Evolutionary conservation across 2,329 filamentous ascomycete genomes (phyloP).

Genomic region (Thermochaetoides dissita): DNA sequence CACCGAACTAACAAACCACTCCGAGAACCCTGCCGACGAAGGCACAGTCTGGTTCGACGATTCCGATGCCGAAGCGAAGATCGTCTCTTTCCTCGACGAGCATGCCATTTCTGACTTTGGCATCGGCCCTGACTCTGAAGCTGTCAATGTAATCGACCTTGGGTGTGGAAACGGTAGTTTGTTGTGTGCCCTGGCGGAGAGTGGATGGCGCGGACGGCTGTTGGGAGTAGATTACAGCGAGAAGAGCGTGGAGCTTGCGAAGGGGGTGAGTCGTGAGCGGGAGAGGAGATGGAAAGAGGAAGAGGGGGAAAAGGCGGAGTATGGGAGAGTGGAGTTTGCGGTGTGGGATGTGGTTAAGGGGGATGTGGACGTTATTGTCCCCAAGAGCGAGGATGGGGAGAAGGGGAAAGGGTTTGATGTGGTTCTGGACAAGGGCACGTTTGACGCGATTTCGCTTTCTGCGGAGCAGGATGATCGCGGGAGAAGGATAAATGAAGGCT

Average conservation of each 20-base stretch:
- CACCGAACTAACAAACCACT: slow-evolving; percentile 57
- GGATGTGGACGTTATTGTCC: slow-evolving; percentile 21
- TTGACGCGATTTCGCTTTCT: slow-evolving; percentile 80
- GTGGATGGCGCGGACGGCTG: slow-evolving; percentile 51
- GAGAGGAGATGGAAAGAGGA: slow-evolving; percentile 14
- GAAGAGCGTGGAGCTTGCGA: slow-evolving; percentile 60
- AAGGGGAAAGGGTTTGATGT: slow-evolving; percentile 58
- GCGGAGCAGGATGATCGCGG: slow-evolving; percentile 38
- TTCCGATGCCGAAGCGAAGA: slow-evolving; percentile 70
- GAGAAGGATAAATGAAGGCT: slow-evolving; percentile 57
- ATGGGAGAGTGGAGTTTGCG: slow-evolving; percentile 26
- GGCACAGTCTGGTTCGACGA: slow-evolving; percentile 97
- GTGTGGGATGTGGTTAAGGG: slow-evolving; percentile 51
- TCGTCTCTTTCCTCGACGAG: slow-evolving; percentile 52
- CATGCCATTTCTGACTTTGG: slow-evolving; percentile 13
- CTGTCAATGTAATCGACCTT: slow-evolving; percentile 47
- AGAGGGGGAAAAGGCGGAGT: slow-evolving; percentile 5
- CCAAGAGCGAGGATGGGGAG: neutral
- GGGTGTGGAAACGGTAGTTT: slow-evolving; percentile 91
- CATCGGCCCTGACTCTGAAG: too few species aligned
- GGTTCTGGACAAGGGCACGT: slow-evolving; percentile 94
- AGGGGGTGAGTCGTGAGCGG: slow-evolving; percentile 37
- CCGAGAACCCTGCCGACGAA: slow-evolving; percentile 58
- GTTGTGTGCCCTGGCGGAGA: slow-evolving; percentile 62
- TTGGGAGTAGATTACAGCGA: slow-evolving; percentile 81